Percentiles rank a stretch among this genome's conserved stretches.
These are phyloP conservation scores for Strigomonas culicis DNA, from an alignment of 208 protist genomes.

Conservation along the genomic window DNA sequence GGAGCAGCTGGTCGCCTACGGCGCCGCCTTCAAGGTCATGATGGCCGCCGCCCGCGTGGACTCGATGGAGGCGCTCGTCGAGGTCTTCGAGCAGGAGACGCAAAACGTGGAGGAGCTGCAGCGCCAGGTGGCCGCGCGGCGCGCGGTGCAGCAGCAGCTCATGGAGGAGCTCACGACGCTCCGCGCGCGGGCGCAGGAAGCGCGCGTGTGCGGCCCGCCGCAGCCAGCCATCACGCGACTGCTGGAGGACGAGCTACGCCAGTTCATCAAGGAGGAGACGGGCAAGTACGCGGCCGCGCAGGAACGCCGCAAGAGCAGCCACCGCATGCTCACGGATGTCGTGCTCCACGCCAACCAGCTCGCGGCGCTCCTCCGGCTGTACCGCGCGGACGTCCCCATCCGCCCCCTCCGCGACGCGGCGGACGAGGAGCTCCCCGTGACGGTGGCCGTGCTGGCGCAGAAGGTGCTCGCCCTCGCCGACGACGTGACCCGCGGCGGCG, in stretches of 20 bases:
- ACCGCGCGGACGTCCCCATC: slow-evolving; percentile 40
- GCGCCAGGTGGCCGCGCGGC: slow-evolving; percentile 25
- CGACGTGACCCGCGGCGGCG: slow-evolving; percentile 14
- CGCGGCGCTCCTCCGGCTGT: slow-evolving; percentile 19
- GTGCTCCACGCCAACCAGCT: slow-evolving; percentile 34
- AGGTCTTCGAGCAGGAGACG: slow-evolving; percentile 46
- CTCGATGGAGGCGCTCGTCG: slow-evolving; percentile 32
- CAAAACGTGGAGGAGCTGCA: slow-evolving; percentile 64
- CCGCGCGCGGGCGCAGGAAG: slow-evolving; percentile 16
- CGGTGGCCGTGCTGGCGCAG: slow-evolving; percentile 30
- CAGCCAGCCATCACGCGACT: slow-evolving; percentile 17
- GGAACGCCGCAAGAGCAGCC: slow-evolving; percentile 16
- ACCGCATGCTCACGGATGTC: slow-evolving; percentile 28
- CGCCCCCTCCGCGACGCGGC: slow-evolving; percentile 16
- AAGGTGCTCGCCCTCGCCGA: slow-evolving; percentile 58
- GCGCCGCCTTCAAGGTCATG: slow-evolving; percentile 88
- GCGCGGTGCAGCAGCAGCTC: slow-evolving; percentile 17
- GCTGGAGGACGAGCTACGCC: slow-evolving; percentile 38
- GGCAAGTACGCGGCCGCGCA: slow-evolving; percentile 17
- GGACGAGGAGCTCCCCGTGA: slow-evolving; percentile 32
- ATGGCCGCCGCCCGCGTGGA: slow-evolving; percentile 79
- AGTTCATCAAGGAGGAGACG: slow-evolving; percentile 33
- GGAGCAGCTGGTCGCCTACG: slow-evolving; percentile 68
- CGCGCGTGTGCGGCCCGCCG: slow-evolving; percentile 5
- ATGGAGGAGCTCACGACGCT: slow-evolving; percentile 28